These are phyloP conservation scores for Yamadazyma akitaensis DNA, from an alignment of 805 yeast genomes.

Conservation along the genomic window DNA sequence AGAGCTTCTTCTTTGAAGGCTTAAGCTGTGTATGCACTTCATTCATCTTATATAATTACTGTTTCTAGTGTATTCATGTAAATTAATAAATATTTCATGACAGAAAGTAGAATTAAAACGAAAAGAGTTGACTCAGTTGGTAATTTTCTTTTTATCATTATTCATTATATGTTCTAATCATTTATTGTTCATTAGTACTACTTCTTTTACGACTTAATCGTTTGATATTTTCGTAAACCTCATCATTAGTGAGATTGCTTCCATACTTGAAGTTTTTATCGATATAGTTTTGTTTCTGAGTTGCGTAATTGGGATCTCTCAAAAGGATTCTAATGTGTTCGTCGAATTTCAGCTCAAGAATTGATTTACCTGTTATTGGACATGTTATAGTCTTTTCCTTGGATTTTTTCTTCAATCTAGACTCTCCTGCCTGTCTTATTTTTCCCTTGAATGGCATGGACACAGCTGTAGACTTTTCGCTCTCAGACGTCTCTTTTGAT, in stretches of 20 bases:
- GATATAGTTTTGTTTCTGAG: conserved; percentile 62
- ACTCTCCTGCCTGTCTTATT: conserved; percentile 67
- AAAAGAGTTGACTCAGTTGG: no score
- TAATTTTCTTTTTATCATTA: background rate
- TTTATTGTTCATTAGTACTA: background rate
- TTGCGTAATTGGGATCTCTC: conserved; percentile 74
- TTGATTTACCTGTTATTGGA: conserved; percentile 71
- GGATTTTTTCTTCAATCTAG: conserved; percentile 42
- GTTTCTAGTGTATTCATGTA: background rate
- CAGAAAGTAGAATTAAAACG: background rate
- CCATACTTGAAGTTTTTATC: conserved; percentile 48
- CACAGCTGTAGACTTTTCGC: background rate
- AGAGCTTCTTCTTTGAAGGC: conserved; percentile 99
- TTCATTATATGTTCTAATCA: background rate
- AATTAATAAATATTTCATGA: background rate
- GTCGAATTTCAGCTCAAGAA: conserved; percentile 69
- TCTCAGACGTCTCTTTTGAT: background rate
- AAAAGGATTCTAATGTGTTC: conserved; percentile 66
- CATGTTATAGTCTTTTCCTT: conserved; percentile 51
- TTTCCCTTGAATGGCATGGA: conserved; percentile 51
- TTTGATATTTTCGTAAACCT: conserved; percentile 62
- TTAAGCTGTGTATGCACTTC: conserved; percentile 33
- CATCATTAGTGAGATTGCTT: conserved; percentile 51
- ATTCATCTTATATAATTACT: background rate
- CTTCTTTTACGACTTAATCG: conserved; percentile 35